These are phyloP conservation scores for Chaetomiaceae sp. DNA, from an alignment of 2,329 filamentous ascomycete genomes.

Conservation along the genomic window DNA sequence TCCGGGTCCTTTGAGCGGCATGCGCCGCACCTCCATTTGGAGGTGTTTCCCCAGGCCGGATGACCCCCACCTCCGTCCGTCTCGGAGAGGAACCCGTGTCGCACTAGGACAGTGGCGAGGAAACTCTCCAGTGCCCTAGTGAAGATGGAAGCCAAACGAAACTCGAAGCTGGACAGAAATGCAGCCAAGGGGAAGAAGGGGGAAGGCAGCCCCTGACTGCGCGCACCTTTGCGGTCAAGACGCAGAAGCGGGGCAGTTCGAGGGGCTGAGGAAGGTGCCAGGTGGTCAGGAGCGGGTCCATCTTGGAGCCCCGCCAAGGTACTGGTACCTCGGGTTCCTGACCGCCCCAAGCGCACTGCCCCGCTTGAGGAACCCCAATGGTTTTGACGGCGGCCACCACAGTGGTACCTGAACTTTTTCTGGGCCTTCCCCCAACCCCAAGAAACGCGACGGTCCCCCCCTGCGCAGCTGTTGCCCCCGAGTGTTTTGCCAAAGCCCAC, in stretches of 20 bases:
- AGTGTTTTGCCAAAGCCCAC: conserved; percentile 19
- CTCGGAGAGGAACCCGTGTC: not conserved
- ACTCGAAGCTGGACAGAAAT: too few species aligned
- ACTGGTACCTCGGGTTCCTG: conserved; percentile 28
- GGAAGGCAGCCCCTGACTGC: conserved; percentile 1
- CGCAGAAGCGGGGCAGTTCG: conserved; percentile 13
- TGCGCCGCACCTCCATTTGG: not conserved
- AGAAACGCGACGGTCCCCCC: conserved; percentile 18
- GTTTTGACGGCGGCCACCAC: conserved; percentile 23
- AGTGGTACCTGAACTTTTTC: conserved; percentile 22
- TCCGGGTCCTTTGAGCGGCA: not conserved
- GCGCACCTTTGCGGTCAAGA: conserved; percentile 15
- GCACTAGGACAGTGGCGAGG: not conserved
- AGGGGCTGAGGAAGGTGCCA: conserved; percentile 2
- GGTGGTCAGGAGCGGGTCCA: not conserved
- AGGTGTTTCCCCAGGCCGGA: conserved; percentile 10
- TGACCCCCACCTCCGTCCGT: conserved; percentile 21
- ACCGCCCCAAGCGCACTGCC: conserved; percentile 24
- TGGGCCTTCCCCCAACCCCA: conserved; percentile 18
- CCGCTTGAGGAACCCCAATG: conserved; percentile 30
- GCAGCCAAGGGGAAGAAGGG: conserved; percentile 5
- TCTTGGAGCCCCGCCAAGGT: conserved; percentile 17
- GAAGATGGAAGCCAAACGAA: not conserved
- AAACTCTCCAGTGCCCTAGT: too few species aligned
- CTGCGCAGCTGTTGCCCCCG: conserved; percentile 15